These are phyloP conservation scores for Sarcodon sp. DNA, from an alignment of 768 basidiomycete genomes.

Conservation along the genomic window DNA sequence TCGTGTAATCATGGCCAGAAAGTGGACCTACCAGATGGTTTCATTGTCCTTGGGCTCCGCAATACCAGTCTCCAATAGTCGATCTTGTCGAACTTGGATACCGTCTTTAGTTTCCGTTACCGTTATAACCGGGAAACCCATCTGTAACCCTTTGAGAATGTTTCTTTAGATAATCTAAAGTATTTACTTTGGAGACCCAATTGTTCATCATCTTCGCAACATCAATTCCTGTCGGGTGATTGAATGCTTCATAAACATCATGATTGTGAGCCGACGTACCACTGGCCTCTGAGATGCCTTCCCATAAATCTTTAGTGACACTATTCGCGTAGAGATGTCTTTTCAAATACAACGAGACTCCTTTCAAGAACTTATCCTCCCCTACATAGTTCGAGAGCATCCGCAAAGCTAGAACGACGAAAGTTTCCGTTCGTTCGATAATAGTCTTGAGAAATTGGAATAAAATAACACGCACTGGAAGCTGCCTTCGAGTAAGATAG, in stretches of 20 bases:
- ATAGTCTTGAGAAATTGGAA: neutral
- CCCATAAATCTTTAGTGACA: constrained; percentile 78
- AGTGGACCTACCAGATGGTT: constrained; percentile 57
- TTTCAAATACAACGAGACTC: constrained; percentile 88
- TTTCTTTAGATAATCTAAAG: neutral
- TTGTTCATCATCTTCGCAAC: constrained; percentile 76
- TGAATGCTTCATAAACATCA: neutral
- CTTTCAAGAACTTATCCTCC: constrained; percentile 76
- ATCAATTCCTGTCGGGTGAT: constrained; percentile 34
- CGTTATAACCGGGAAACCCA: constrained; percentile 83
- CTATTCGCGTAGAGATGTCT: constrained; percentile 77
- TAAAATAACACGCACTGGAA: constrained; percentile 31
- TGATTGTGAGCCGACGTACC: constrained; percentile 18
- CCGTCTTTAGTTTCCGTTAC: constrained; percentile 67
- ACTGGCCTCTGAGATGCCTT: constrained; percentile 67
- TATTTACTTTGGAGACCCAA: constrained; percentile 70
- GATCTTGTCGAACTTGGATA: constrained; percentile 76
- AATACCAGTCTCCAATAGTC: constrained; percentile 81
- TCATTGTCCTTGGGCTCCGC: constrained; percentile 74
- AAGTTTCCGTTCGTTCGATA: neutral
- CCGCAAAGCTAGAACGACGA: constrained; percentile 50
- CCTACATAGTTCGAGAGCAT: constrained; percentile 89
- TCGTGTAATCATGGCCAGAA: neutral
- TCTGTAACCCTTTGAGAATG: constrained; percentile 14
- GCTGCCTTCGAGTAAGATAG: constrained; percentile 81